Conservation (phyloP, 176 grass and related monocot genomes). For the Musa schizocarpa region DNA sequence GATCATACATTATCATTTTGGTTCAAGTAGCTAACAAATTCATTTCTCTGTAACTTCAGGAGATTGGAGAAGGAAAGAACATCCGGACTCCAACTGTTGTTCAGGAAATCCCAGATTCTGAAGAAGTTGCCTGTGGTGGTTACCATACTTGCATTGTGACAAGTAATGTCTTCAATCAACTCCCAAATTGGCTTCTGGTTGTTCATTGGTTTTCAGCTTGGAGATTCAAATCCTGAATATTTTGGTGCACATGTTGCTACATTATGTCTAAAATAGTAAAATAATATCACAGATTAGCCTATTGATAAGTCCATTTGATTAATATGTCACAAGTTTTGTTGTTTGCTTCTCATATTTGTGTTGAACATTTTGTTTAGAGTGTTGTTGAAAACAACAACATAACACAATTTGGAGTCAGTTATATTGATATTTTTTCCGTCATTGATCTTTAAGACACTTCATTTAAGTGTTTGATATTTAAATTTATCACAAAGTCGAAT, state of each 20-base stretch:
- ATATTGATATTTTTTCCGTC: no score
- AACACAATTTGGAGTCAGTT: no score
- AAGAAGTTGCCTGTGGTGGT: slow-evolving; percentile 88
- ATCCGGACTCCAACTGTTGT: slow-evolving; percentile 49
- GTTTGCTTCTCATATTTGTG: no score
- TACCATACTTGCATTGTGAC: slow-evolving; percentile 85
- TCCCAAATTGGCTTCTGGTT: neutral
- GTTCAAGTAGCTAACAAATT: neutral
- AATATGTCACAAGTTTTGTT: no score
- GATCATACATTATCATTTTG: slow-evolving; percentile 16
- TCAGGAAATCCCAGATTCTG: slow-evolving; percentile 55
- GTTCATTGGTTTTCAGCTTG: neutral
- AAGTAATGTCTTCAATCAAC: slow-evolving; percentile 34
- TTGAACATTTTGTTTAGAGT: no score
- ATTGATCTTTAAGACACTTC: no score
- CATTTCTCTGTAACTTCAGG: neutral
- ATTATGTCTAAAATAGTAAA: no score
- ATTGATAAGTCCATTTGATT: no score
- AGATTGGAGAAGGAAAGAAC: slow-evolving; percentile 61
- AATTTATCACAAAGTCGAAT: no score
- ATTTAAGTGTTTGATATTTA: no score
- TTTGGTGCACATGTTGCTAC: neutral
- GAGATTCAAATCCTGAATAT: neutral
- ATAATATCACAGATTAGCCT: no score
- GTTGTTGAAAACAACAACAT: no score